Evolutionary conservation across 805 yeast species (phyloP), one percentile per base, ranked within the genome.

Genomic region (Kodamaea restingae): DNA sequence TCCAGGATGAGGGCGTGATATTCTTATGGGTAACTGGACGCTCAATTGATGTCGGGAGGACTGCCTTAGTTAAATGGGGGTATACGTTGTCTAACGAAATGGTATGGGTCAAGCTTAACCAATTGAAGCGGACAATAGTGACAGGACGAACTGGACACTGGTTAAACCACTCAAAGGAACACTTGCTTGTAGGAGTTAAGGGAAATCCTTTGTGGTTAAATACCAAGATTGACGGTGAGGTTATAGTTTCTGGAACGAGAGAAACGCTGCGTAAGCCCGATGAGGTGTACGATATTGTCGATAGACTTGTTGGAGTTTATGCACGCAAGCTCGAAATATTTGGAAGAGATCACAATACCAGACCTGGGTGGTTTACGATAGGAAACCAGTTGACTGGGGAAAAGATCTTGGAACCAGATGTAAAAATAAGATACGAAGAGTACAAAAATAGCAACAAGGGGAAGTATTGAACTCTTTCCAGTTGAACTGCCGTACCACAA

Each of bases 131-230:
- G 44, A 90, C 96, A 0, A 88, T 90, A 31, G 88, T 95, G 43
- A 91, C 98, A 0, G 98, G 98, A 1, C 67, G 97, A 47, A 90
- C 98, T 0, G 98, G 98, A 0, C 98, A 90, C 58, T 90, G 98
- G 98, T 69, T 90, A 38, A 90, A 90, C 55, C 98, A 90, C 60
- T 84, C 96, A 0, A 90, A 90, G 51, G 98, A 90, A 58, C 97
- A 90, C 56, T 65, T 88, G 32, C 61, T 90, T 4, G 84, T 91
- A 7, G 98, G 96, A 0, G 53, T 84, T 18, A 90, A 90, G 52
- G 97, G 96, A 0, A 56, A 76, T 29, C 88, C 95, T 0, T 52
- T 60, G 25, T 87, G 95, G 95, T 51, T 88, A 18, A 76, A 75
- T 41, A 64, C 70, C 38, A 70, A 75, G 21, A 58, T 84, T 12